Evolutionary conservation across 805 yeast species (phyloP), one percentile per base, ranked within the genome.

Genomic region (Maudiozyma turicensis): DNA sequence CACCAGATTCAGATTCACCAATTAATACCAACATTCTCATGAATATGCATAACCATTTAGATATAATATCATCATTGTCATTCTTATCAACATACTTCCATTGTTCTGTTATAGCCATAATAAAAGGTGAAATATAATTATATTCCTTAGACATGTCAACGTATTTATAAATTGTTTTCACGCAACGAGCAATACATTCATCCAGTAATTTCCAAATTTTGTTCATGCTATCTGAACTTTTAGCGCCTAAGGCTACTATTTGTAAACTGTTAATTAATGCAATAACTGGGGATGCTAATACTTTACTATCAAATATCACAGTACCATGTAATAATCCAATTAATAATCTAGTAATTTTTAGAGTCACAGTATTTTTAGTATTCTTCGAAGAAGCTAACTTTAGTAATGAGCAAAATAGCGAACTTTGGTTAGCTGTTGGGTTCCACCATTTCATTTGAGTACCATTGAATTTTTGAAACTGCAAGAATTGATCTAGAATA

Each of bases 391-490:
- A 65, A 0, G 78, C 77, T 38, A 86, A 66, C 58, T 78, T 77
- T 31, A 85, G 57, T 48, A 88, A 67, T 6, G 79, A 76, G 0
- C 90, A 80, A 64, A 87, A 88, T 43, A 86, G 68, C 0, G 95
- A 81, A 48, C 74, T 72, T 14, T 70, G 69, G 1, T 66, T 58
- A 6, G 69, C 71, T 2, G 72, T 51, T 30, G 75, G 68, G 59
- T 78, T 83, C 89, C 93, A 89, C 96, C 96, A 90, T 64, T 82
- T 86, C 33, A 80, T 72, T 46, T 76, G 79, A 3, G 75, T 65
- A 11, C 72, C 69, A 8, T 75, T 71, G 11, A 70, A 70, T 20
- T 81, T 77, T 53, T 80, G 86, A 10, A 83, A 67, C 51, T 80
- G 81, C 53, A 89, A 70, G 50, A 77, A 78, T 43, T 74, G 73